phyloP scores from a whole-genome alignment of 345 rosid species.

The Euphorbia lathyris region DNA sequence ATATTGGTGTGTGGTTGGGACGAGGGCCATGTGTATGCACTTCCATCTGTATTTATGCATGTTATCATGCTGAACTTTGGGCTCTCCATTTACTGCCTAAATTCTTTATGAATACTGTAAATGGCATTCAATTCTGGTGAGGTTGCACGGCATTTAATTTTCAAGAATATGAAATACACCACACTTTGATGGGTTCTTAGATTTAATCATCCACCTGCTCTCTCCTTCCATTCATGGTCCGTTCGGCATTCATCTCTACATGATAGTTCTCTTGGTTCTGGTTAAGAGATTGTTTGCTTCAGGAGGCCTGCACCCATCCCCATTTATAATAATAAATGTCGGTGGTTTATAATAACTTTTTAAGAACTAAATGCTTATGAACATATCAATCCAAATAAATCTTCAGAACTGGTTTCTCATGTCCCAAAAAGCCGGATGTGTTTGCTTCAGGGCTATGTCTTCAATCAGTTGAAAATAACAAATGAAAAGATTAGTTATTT shows the following conservation, averaged over 20 bases:
- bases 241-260: neutral
- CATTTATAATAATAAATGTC: neutral
- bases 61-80: neutral
- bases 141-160: neutral
- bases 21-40: neutral
- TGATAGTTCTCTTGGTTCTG: neutral
- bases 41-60: no score
- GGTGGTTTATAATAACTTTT: neutral
- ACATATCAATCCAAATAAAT: neutral
- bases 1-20: neutral
- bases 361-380: neutral
- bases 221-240: neutral
- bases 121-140: neutral
- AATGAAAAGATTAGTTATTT: slow-evolving; percentile 2
- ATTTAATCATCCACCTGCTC: neutral
- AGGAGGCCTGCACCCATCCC: neutral
- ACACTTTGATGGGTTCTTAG: neutral
- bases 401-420: neutral
- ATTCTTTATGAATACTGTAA: neutral
- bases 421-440: neutral
- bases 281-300: neutral
- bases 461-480: neutral
- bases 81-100: neutral
- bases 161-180: neutral
- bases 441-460: neutral